Percentiles rank a stretch among this genome's conserved stretches.
Evolutionary conservation across 345 rosid species (phyloP).

Genomic region (Eucalyptus camaldulensis): DNA sequence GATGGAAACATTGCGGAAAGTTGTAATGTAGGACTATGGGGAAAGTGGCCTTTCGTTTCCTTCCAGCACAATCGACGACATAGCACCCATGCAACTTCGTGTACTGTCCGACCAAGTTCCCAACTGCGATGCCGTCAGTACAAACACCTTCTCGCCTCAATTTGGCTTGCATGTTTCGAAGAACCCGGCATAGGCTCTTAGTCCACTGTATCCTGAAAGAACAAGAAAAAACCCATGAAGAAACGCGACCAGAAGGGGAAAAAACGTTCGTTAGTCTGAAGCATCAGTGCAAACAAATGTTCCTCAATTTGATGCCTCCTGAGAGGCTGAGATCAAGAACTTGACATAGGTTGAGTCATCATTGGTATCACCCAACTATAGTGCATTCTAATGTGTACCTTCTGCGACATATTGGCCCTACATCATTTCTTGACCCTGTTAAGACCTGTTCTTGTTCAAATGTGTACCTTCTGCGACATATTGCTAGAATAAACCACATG

Average conservation of each 20-base stretch:
- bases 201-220: slow-evolving; percentile 24
- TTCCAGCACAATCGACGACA: slow-evolving; percentile 41
- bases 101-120: slow-evolving; percentile 37
- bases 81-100: slow-evolving; percentile 39
- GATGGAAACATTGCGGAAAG: not conserved
- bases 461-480: not conserved
- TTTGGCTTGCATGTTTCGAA: slow-evolving; percentile 29
- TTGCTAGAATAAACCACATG: not conserved
- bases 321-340: not conserved
- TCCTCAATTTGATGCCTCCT: not conserved
- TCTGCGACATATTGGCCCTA: not conserved
- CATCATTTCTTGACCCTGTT: not conserved
- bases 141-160: slow-evolving; percentile 35
- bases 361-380: not conserved
- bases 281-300: not conserved
- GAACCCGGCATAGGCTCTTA: slow-evolving; percentile 33
- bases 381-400: not conserved
- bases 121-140: slow-evolving; percentile 35
- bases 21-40: not conserved
- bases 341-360: slow-evolving; percentile 40
- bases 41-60: slow-evolving; percentile 14
- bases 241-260: not conserved
- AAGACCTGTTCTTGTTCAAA: not conserved
- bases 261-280: not conserved
- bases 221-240: not conserved